phyloP scores from a whole-genome alignment of 495 filamentous ascomycete species.

The Penicillium bovifimosum region DNA sequence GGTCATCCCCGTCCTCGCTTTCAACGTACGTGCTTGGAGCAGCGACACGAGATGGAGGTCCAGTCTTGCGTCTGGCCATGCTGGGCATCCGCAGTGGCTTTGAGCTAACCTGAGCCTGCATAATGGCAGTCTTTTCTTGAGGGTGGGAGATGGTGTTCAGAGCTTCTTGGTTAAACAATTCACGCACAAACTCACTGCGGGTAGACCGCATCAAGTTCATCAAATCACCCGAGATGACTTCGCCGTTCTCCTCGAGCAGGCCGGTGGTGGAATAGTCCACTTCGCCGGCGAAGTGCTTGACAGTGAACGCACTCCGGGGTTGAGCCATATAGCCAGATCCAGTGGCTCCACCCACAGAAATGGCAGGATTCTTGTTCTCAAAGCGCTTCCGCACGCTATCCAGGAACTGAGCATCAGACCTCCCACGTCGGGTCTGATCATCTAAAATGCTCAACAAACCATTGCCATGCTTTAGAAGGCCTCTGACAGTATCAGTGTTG shows the following conservation, averaged over 20 bases:
- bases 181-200: constrained; percentile 78
- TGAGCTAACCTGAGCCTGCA: constrained; percentile 94
- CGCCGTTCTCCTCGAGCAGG: constrained; percentile 88
- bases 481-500: constrained; percentile 89
- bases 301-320: constrained; percentile 70
- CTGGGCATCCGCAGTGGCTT: constrained; percentile 89
- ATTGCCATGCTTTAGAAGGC: constrained; percentile 84
- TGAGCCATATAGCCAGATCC: constrained; percentile 78
- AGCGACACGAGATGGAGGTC: constrained; percentile 38
- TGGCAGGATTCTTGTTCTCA: constrained; percentile 87
- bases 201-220: constrained; percentile 91
- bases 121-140: constrained; percentile 80
- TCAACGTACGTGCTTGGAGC: constrained; percentile 30
- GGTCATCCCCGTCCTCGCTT: constrained; percentile 50
- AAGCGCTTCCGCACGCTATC: constrained; percentile 90
- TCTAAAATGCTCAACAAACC: constrained; percentile 90
- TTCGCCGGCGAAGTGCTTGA: constrained; percentile 93
- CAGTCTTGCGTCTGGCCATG: constrained; percentile 71
- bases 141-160: constrained; percentile 87
- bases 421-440: constrained; percentile 85
- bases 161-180: constrained; percentile 90
- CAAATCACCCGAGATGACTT: constrained; percentile 89
- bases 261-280: constrained; percentile 88
- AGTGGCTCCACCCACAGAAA: constrained; percentile 63
- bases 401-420: constrained; percentile 81